A percentile compares a stretch with the other conserved stretches of the same genome.
Evolutionary conservation across 2,329 filamentous ascomycete genomes (phyloP).

Genomic region (Colletotrichum sp.): DNA sequence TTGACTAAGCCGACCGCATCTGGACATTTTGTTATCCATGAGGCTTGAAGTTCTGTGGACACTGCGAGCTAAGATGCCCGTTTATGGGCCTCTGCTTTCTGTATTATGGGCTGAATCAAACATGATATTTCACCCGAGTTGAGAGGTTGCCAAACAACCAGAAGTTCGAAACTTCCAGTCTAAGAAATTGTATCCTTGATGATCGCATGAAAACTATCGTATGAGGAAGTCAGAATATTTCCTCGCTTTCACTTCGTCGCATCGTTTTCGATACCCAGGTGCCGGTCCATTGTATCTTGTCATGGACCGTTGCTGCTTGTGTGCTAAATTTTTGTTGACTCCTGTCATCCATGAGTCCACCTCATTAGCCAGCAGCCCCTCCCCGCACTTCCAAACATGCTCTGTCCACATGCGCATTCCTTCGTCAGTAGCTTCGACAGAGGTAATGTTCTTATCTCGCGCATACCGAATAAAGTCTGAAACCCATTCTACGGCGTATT

Average conservation of each 20-base stretch:
- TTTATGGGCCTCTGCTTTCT: not conserved
- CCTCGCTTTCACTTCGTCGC: constrained; percentile 35
- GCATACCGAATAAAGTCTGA: constrained; percentile 38
- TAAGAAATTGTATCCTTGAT: not conserved
- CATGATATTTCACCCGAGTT: not conserved
- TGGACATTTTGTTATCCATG: constrained; percentile 23
- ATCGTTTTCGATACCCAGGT: constrained; percentile 44
- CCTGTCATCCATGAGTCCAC: constrained; percentile 62
- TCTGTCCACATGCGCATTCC: constrained; percentile 47
- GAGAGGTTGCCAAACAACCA: not conserved
- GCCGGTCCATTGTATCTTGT: constrained; percentile 52
- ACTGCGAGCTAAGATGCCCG: not conserved
- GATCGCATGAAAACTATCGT: not conserved
- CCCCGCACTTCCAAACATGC: constrained; percentile 51
- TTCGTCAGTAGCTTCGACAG: constrained; percentile 43
- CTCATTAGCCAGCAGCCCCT: constrained; percentile 49
- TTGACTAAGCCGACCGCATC: constrained; percentile 37
- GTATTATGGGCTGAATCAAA: not conserved
- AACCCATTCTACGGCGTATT: constrained; percentile 45
- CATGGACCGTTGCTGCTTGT: constrained; percentile 51
- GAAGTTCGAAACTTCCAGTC: not conserved
- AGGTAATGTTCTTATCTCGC: constrained; percentile 35
- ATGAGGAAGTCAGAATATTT: not conserved
- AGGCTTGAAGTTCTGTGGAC: not conserved
- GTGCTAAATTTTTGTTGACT: constrained; percentile 54